Evolutionary conservation across 2,329 filamentous ascomycete species (phyloP).

Genomic region (Aspergillus ochraceus): DNA sequence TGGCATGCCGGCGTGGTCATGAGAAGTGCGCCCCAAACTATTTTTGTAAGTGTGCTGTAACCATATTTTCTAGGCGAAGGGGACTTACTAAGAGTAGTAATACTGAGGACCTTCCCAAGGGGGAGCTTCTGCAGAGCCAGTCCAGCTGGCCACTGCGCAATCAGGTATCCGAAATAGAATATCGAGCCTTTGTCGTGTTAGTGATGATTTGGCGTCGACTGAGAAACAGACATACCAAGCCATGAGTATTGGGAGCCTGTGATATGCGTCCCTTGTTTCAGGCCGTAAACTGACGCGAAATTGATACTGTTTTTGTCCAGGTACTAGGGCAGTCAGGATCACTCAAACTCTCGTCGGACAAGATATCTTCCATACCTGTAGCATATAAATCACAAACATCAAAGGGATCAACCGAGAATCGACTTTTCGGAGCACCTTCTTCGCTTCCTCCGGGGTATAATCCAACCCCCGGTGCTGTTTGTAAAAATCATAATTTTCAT

Average conservation of each 20-base stretch:
- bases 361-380: conserved; percentile 50
- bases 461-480: conserved; percentile 23
- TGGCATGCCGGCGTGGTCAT: conserved; percentile 46
- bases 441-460: conserved; percentile 24
- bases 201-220: not conserved
- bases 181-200: conserved; percentile 38
- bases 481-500: conserved; percentile 42
- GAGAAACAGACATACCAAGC: conserved; percentile 19
- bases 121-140: conserved; percentile 48
- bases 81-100: conserved; percentile 35
- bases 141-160: conserved; percentile 47
- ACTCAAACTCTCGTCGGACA: not conserved
- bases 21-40: conserved; percentile 47
- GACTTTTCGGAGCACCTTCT: conserved; percentile 54
- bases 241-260: conserved; percentile 29
- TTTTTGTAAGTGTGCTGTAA: not conserved
- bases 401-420: conserved; percentile 57
- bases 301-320: conserved; percentile 60
- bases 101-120: conserved; percentile 47
- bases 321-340: conserved; percentile 19
- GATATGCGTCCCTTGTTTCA: conserved; percentile 28
- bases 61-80: rapidly evolving
- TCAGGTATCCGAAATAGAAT: conserved; percentile 53
- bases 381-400: conserved; percentile 58
- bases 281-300: conserved; percentile 32